Base-by-base conservation (phyloP, 202 grass and related monocot species). In the Miscanthus sacchariflorus region DNA sequence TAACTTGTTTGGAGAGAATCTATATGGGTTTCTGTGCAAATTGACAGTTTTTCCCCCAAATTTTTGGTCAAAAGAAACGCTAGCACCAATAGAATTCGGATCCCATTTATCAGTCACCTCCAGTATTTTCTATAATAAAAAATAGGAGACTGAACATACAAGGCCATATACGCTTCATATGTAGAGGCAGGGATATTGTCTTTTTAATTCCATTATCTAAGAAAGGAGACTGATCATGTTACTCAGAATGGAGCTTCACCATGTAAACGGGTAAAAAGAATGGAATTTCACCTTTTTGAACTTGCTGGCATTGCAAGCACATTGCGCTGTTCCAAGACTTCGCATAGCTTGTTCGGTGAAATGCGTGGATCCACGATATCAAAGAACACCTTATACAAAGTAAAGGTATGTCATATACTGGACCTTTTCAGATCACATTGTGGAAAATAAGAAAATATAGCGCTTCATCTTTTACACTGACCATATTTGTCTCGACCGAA, bases 401-500 rank as follows among this genome's bases (percentile, higher is more conserved):
- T 14, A 7, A 58, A 56, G 63, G 83, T 88, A 5, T 4, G 39
- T 59, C 46, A 39, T 12, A 48, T 45, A n/a, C 39, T 7, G 14
- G 76, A 67, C 28, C 27, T 36, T 73, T 48, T 44, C 27, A 68
- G 40, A 11, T 15, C 0, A 30, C 36, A 45, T 77, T n/a, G 30
- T 44, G 5, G 28, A 61, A 68, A 48, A 30, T 25, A 65, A 36
- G 8, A 76, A 17, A 27, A 84, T 35, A 72, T 36, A 69, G 4
- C 4, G 5, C 5, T 68, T 71, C 54, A 80, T 64, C 11, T 13
- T 35, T 54, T 15, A 58, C 68, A 87, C 39, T 63, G 49, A 99
- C 97, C 91, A 99, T 99, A 66, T 99, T 97, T 14, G 97, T 95
- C 79, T 99, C 82, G 25, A 99, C 87, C 4, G 90, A 93, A 84